Conservation (phyloP, 805 yeast genomes). For the Ogataea wickerhamii region DNA sequence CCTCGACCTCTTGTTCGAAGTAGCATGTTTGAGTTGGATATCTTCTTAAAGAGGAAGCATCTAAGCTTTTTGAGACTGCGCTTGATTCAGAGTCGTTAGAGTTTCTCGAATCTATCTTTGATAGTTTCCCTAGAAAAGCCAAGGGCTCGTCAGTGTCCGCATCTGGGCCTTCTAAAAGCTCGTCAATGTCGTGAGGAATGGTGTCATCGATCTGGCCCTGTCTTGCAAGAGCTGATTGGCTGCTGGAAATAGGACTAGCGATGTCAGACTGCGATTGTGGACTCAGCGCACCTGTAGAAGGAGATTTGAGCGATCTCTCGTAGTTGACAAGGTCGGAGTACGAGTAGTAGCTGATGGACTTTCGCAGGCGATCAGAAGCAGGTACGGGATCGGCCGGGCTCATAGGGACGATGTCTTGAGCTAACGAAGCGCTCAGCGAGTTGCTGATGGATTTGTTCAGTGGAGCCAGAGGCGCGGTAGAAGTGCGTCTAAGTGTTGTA, state of each 20-base stretch:
- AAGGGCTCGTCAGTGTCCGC: neutral
- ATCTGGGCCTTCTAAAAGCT: conserved; percentile 5
- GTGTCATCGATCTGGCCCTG: conserved; percentile 9
- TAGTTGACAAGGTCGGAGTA: conserved; percentile 30
- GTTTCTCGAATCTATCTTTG: neutral
- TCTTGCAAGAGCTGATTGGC: neutral
- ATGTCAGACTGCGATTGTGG: conserved; percentile 1
- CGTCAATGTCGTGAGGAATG: conserved; percentile 13
- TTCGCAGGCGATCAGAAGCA: conserved; percentile 10
- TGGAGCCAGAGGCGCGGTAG: neutral
- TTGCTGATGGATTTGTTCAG: neutral
- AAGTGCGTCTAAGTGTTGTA: neutral
- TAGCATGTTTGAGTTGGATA: conserved; percentile 16
- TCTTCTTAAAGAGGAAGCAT: conserved; percentile 4
- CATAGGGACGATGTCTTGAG: neutral
- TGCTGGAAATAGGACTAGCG: neutral
- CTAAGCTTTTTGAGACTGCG: neutral
- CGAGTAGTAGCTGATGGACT: conserved; percentile 32
- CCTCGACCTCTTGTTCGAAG: conserved; percentile 22
- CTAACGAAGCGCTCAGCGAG: neutral
- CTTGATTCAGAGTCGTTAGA: neutral
- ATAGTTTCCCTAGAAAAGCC: neutral
- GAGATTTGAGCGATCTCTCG: conserved; percentile 16
- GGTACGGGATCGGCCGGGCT: neutral
- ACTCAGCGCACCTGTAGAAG: neutral